Evolutionary conservation across 1,284 basidiomycete species (phyloP).

Genomic region (Puccinia brachypodii): DNA sequence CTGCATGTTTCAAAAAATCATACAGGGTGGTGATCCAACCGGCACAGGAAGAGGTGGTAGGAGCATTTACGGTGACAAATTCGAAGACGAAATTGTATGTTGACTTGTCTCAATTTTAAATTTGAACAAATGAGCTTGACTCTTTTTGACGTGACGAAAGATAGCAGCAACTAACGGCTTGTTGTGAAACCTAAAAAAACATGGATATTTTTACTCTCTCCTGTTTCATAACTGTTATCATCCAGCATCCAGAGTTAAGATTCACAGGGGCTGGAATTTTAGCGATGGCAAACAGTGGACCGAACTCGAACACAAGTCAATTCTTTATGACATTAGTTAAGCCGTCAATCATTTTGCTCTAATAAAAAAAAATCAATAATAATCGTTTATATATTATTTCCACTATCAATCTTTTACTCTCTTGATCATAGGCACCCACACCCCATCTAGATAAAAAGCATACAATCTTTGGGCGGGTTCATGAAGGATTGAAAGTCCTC

Average conservation of each 20-base stretch:
- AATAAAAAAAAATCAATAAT: background rate
- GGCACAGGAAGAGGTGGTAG: constrained; percentile 52
- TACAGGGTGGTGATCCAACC: constrained; percentile 51
- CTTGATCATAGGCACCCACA: constrained; percentile 50
- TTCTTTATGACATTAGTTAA: constrained; percentile 49
- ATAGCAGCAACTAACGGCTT: background rate
- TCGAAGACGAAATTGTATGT: constrained; percentile 47
- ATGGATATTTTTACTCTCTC: background rate
- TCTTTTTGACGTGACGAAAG: background rate
- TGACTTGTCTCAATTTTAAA: background rate
- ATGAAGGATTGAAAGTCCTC: constrained; percentile 51
- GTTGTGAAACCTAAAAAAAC: background rate
- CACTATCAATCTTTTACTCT: background rate
- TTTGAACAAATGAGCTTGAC: background rate
- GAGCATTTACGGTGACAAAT: constrained; percentile 54
- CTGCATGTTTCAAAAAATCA: background rate
- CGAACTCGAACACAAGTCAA: constrained; percentile 51
- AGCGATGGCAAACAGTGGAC: constrained; percentile 52
- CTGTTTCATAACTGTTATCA: constrained; percentile 39
- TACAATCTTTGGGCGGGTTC: constrained; percentile 50
- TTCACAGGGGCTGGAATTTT: constrained; percentile 53
- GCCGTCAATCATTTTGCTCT: background rate
- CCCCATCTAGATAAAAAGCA: constrained; percentile 51
- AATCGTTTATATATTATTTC: background rate
- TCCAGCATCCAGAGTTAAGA: constrained; percentile 50